Conservation (phyloP, 2,329 filamentous ascomycete genomes). For the Penicillium sp. region DNA sequence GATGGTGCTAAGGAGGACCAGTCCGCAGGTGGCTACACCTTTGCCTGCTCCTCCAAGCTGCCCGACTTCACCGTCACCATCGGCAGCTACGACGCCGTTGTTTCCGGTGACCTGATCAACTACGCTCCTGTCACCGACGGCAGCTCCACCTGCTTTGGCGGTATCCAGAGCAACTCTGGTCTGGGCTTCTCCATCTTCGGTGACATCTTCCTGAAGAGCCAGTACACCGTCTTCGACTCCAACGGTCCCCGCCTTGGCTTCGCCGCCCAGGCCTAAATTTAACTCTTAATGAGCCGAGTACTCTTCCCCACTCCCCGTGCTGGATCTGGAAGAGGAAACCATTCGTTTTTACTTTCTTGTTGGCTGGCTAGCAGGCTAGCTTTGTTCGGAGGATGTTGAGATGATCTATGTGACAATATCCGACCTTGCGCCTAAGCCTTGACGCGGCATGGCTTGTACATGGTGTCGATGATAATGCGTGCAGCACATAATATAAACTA, state of each 20-base stretch:
- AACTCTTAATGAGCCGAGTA: slow-evolving; percentile 4
- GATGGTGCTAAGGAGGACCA: slow-evolving; percentile 54
- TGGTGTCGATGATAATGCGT: slow-evolving; percentile 20
- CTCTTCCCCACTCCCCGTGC: neutral
- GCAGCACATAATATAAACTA: slow-evolving; percentile 19
- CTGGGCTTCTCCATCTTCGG: slow-evolving; percentile 72
- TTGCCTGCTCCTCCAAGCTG: slow-evolving; percentile 55
- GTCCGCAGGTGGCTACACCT: slow-evolving; percentile 58
- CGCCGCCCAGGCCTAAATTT: slow-evolving; percentile 43
- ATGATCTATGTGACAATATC: slow-evolving; percentile 8
- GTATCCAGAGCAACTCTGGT: slow-evolving; percentile 68
- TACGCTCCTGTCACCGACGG: slow-evolving; percentile 49
- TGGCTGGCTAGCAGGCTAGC: slow-evolving; percentile 20
- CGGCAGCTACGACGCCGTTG: slow-evolving; percentile 52
- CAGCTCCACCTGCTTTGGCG: slow-evolving; percentile 69
- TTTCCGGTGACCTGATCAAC: slow-evolving; percentile 62
- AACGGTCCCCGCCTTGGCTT: slow-evolving; percentile 54
- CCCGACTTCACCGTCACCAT: slow-evolving; percentile 61
- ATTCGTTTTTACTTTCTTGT: slow-evolving; percentile 10
- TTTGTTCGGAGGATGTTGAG: slow-evolving; percentile 12
- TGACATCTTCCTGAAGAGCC: slow-evolving; percentile 77
- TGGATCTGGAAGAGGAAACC: slow-evolving; percentile 2
- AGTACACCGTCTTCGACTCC: slow-evolving; percentile 74
- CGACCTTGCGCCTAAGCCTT: slow-evolving; percentile 13
- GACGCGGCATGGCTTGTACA: slow-evolving; percentile 23